Base-by-base conservation (phyloP, 768 basidiomycete species). In the Floccularia luteovirens region DNA sequence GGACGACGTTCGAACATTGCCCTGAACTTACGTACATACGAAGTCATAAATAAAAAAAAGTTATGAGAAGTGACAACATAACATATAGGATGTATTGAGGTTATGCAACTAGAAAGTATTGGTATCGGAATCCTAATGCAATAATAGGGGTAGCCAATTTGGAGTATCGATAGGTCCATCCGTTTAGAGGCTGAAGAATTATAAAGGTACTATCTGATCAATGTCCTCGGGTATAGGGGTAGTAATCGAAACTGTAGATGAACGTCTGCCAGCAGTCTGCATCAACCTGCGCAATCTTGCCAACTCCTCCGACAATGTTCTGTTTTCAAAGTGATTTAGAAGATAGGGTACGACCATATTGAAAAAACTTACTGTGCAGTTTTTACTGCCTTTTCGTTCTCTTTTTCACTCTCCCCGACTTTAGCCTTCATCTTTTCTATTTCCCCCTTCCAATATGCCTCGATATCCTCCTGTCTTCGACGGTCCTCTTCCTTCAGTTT, bases 201-300 rank as follows among this genome's bases (percentile, higher is more conserved):
- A 34, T 34, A 19, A 17, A 6, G 16, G 32, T 19, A 19, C 16
- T 12, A 8, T 19, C 8, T 8, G 7, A 19, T 34, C 20, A 8
- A 8, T 19, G 32, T 12, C n/a, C 8, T 37, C 36, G 16, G 36
- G 36, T 37, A 37, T 37, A 37, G 36, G 21, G 22, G 6, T 20
- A 37, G 32, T 7, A 19, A 14, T 6, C 16, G 6, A 34, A 7
- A 34, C 32, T 12, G 16, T 16, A 20, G 40, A 34, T 6, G 44
- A 17, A 31, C 38, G 33, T 41, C 59, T 62, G 1, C 68, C 63
- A 49, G 74, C 69, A 28, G 62, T 60, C 51, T 75, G 82, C 77
- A 90, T 88, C 28, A 90, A 68, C 48, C 86, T 70, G 52, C 82
- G 70, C 52, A 90, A 61, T 42, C 83, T 69, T 36, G 75, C 72